Evolutionary conservation across 2,329 filamentous ascomycete species (phyloP), one percentile per base, ranked within the genome.

Genomic region (Pseudogymnoascus verrucosus): DNA sequence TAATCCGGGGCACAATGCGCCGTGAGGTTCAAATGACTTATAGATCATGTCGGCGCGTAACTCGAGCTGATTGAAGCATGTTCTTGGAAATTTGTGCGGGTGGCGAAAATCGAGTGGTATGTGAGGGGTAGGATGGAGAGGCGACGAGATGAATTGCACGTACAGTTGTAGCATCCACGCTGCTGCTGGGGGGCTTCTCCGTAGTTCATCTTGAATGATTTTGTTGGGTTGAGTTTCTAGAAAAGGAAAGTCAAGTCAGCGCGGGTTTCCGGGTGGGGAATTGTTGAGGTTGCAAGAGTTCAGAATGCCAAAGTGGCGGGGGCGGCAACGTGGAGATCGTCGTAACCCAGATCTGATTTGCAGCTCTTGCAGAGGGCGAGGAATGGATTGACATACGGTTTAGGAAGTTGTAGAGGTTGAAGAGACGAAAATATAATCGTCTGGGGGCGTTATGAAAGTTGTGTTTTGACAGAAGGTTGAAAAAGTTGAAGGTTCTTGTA

Each of bases 131-230:
- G 19, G 16, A 63, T 37, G n/a, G 26, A 26, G 28, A 40, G 23
- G 39, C 34, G 44, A 63, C 28, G 47, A 23, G 21, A 23, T 23
- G 21, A 23, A 57, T 60, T 59, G 67, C 69, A 81, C 79, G 76
- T 73, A 81, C 79, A 81, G 71, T 78, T 81, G 75, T 80, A 81
- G 76, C 79, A 81, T 67, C 76, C 76, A 68, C 78, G 77, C 64
- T 71, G 73, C 67, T 69, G 69, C 21, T 65, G 67, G 64, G 65
- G 47, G 42, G 65, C 59, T 47, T 64, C 67, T 65, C 69, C 69
- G 68, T 71, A 72, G 65, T 74, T 72, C 73, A 75, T 74, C 64
- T 62, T 60, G 64, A 65, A 62, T 26, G 59, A 61, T 61, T 61
- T 61, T 57, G 62, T 26, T 60, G 28, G 40, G 61, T 44, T 57